A percentile compares a stretch with the other conserved stretches of the same genome.
Conservation (phyloP, 371 early-diverging fungal species). For the Coemansia sp. region DNA sequence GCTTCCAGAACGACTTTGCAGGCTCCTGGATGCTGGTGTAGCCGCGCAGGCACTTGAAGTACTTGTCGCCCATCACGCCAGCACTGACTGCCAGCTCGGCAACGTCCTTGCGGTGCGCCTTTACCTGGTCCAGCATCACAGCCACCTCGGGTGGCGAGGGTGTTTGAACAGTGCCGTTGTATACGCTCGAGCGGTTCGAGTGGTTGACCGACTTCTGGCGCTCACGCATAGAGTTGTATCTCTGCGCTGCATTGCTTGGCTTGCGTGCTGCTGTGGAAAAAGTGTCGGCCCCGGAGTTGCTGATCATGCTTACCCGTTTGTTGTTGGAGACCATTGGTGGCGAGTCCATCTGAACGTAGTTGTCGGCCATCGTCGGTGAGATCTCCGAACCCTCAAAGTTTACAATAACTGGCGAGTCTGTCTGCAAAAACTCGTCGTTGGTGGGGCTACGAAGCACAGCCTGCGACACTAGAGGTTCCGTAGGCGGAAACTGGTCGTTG, state of each 20-base stretch:
- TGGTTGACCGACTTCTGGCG: constrained; percentile 13
- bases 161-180: constrained; percentile 9
- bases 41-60: constrained; percentile 37
- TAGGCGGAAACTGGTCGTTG: background rate
- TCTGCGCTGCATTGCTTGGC: background rate
- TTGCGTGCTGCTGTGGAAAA: background rate
- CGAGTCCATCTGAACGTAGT: constrained; percentile 3
- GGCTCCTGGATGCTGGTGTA: constrained; percentile 48
- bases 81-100: constrained; percentile 30
- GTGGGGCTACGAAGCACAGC: constrained; percentile 1
- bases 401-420: constrained; percentile 23
- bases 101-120: constrained; percentile 26
- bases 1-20: constrained; percentile 41
- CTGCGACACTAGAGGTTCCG: background rate
- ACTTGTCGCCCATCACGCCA: constrained; percentile 36
- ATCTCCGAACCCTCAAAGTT: constrained; percentile 14
- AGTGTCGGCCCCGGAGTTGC: background rate
- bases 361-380: constrained; percentile 9
- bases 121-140: constrained; percentile 23
- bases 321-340: background rate
- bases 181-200: constrained; percentile 15
- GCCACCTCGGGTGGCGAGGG: constrained; percentile 31
- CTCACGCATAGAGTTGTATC: constrained; percentile 4
- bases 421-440: constrained; percentile 12
- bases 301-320: background rate